Percentiles rank a stretch among this genome's conserved stretches.
phyloP scores from a whole-genome alignment of 2,329 filamentous ascomycete genomes.

The Juglanconis sp. region DNA sequence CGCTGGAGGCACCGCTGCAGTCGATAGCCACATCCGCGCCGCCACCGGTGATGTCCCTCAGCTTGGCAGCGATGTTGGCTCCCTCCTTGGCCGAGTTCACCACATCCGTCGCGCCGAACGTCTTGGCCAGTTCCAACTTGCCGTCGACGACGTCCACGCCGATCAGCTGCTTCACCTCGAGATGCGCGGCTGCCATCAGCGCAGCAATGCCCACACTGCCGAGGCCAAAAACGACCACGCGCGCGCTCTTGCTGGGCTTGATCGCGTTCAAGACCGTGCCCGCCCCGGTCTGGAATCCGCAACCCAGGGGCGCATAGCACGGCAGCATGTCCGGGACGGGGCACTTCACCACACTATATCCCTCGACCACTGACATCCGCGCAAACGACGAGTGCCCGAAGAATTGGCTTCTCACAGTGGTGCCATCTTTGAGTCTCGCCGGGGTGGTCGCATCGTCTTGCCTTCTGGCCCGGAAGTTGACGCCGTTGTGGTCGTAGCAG shows the following conservation, averaged over 20 bases:
- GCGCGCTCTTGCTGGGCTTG: slow-evolving; percentile 23
- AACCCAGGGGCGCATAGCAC: slow-evolving; percentile 37
- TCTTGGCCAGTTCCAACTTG: slow-evolving; percentile 39
- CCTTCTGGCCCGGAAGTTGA: slow-evolving; percentile 24
- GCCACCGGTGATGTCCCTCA: slow-evolving; percentile 27
- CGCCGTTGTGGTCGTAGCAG: slow-evolving; percentile 23
- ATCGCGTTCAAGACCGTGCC: slow-evolving; percentile 38
- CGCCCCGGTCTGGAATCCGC: slow-evolving; percentile 41
- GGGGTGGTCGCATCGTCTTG: slow-evolving; percentile 20
- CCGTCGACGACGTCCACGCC: slow-evolving; percentile 42
- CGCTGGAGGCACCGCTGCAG: slow-evolving; percentile 27
- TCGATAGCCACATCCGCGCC: slow-evolving; percentile 29
- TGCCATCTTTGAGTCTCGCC: slow-evolving; percentile 12
- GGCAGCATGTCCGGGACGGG: slow-evolving; percentile 25
- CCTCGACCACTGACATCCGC: slow-evolving; percentile 24
- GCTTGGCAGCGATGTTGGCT: slow-evolving; percentile 25
- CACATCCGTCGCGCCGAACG: slow-evolving; percentile 41
- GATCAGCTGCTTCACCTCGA: slow-evolving; percentile 34
- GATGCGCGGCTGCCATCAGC: slow-evolving; percentile 34
- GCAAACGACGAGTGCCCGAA: slow-evolving; percentile 32
- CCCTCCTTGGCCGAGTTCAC: slow-evolving; percentile 31
- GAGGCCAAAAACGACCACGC: slow-evolving; percentile 35
- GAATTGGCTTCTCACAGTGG: slow-evolving; percentile 26
- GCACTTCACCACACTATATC: slow-evolving; percentile 24
- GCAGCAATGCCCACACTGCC: slow-evolving; percentile 40